phyloP scores from a whole-genome alignment of 2,329 filamentous ascomycete genomes.

The Aspergillus oerlinghausenensis region DNA sequence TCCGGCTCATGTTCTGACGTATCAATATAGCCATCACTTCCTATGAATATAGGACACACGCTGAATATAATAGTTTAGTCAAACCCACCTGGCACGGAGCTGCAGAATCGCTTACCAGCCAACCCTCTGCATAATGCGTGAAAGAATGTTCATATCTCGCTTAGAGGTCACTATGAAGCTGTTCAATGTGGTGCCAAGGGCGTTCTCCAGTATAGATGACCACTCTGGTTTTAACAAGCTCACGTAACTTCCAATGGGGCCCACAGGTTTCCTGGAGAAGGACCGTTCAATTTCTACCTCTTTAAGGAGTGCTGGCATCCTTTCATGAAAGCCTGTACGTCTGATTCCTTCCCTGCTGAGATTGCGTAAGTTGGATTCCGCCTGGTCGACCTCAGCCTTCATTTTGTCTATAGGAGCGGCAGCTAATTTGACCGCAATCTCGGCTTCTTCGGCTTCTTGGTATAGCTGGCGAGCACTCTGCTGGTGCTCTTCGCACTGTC shows the following conservation, averaged over 20 bases:
- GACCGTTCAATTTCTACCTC: slow-evolving; percentile 65
- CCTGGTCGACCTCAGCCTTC: slow-evolving; percentile 50
- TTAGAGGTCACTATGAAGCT: slow-evolving; percentile 79
- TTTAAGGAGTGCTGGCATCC: slow-evolving; percentile 60
- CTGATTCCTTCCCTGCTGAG: slow-evolving; percentile 57
- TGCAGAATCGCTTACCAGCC: slow-evolving; percentile 43
- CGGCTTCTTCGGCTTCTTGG: slow-evolving; percentile 30
- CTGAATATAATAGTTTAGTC: slow-evolving; percentile 30
- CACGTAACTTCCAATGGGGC: slow-evolving; percentile 76
- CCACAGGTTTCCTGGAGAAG: slow-evolving; percentile 70
- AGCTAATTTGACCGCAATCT: slow-evolving; percentile 25
- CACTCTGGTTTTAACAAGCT: slow-evolving; percentile 74
- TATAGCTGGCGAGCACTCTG: slow-evolving; percentile 31
- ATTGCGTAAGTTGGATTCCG: slow-evolving; percentile 47
- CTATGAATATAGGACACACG: slow-evolving; percentile 60
- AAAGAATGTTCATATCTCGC: slow-evolving; percentile 67
- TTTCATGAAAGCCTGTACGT: slow-evolving; percentile 60
- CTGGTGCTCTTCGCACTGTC: slow-evolving; percentile 40
- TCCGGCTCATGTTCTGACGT: slow-evolving; percentile 70
- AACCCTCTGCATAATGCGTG: slow-evolving; percentile 57
- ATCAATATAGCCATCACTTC: slow-evolving; percentile 52
- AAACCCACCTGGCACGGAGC: neutral
- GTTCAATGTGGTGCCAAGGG: slow-evolving; percentile 64
- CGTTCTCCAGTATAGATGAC: slow-evolving; percentile 75
- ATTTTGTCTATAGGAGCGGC: slow-evolving; percentile 39